These are phyloP conservation scores for Dentipellis sp. DNA, from an alignment of 768 basidiomycete species.

Conservation along the genomic window DNA sequence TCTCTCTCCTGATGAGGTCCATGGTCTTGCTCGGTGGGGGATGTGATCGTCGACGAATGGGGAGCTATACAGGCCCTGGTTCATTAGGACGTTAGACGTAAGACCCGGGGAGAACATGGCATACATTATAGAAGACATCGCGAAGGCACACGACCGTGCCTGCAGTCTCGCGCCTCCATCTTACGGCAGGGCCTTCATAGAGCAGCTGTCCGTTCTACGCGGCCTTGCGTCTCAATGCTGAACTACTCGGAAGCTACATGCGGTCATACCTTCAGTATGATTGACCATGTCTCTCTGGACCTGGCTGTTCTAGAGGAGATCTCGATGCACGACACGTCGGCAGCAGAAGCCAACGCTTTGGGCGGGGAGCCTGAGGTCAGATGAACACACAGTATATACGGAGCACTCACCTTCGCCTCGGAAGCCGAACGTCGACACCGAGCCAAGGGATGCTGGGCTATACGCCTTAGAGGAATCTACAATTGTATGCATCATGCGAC, in stretches of 20 bases:
- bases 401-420: conserved; percentile 77
- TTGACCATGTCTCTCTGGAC: conserved; percentile 61
- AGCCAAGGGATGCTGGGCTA: conserved; percentile 36
- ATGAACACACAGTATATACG: background rate
- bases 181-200: conserved; percentile 63
- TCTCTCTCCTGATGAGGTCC: conserved; percentile 58
- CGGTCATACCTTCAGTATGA: conserved; percentile 63
- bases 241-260: background rate
- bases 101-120: conserved; percentile 10
- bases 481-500: background rate
- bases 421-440: conserved; percentile 72
- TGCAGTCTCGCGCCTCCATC: conserved; percentile 61
- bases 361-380: background rate
- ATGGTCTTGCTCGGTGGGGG: conserved; percentile 47
- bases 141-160: conserved; percentile 82
- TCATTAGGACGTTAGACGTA: too few species aligned
- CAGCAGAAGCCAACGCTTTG: conserved; percentile 76
- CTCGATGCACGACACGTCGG: conserved; percentile 72
- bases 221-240: background rate
- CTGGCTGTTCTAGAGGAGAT: conserved; percentile 65
- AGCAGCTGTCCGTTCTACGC: conserved; percentile 54
- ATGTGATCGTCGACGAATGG: conserved; percentile 71
- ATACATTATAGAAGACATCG: conserved; percentile 85
- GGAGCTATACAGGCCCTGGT: conserved; percentile 40
- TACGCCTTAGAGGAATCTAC: conserved; percentile 72